Base-by-base conservation (phyloP, 257 asterid species). In the Gynochthodes officinalis region DNA sequence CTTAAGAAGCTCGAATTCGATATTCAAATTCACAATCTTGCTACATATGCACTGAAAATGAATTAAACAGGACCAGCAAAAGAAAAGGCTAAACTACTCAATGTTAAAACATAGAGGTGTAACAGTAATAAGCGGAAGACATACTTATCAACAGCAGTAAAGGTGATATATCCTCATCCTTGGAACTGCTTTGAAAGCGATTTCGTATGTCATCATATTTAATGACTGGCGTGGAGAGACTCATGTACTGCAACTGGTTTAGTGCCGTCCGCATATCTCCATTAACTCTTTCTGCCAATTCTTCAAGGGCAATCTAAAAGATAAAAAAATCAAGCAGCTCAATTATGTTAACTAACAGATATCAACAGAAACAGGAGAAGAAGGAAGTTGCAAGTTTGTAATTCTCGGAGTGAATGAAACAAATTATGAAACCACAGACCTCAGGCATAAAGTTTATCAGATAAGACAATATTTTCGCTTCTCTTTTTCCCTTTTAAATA, bases 161-260 rank as follows among this genome's bases (percentile, higher is more conserved):
- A 7, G 99, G 99, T 72, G 99, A 95, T 61, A 95, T 95, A 71
- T 92, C 98, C 85, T 95, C 99, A 84, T 95, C 99, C 84, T 95
- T 95, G 39, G 96, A 86, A 82, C 90, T 95, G 85, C 80, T 88
- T 80, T 88, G 97, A 72, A 95, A 97, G 61, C 97, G 95, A 59
- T 84, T 84, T 68, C 84, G 87, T 74, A 92, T 83, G 87, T 95
- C 98, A 86, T 95, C 99, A 52, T 90, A 95, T 77, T 85, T 88
- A 73, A 95, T 89, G 39, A 92, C 91, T 23, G 95, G 84, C 96
- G 82, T 88, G 28, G 97, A 92, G 70, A 95, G 95, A 71, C 97
- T 81, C 99, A 92, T 87, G 80, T 95, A 95, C 84, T 95, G 98
- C 86, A 95, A 86, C 70, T 95, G 96, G 82, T 95, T 95, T 73